Conservation (phyloP, 192 early-diverging fungal species). For the Entomortierella lignicola region DNA sequence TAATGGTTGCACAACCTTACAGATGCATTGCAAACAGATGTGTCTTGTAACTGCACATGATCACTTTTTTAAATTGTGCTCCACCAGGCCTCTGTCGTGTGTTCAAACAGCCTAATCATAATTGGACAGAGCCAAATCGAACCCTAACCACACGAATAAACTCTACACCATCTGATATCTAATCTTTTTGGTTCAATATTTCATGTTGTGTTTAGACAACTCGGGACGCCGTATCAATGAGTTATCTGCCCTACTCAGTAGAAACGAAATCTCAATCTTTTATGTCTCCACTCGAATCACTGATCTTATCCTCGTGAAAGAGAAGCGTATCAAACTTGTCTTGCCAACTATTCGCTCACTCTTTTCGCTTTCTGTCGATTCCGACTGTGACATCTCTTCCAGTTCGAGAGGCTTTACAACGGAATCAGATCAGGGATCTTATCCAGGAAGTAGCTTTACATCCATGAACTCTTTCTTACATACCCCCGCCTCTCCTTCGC, state of each 20-base stretch:
- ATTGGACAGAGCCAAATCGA: no score
- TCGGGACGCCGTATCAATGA: slow-evolving; percentile 73
- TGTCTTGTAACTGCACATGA: not conserved
- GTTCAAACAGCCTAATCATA: no score
- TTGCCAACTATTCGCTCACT: slow-evolving; percentile 62
- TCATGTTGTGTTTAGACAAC: slow-evolving; percentile 64
- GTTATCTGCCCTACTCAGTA: slow-evolving; percentile 64
- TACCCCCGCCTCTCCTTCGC: slow-evolving; percentile 33
- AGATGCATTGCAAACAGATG: not conserved
- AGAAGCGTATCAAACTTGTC: slow-evolving; percentile 65
- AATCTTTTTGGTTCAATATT: no score
- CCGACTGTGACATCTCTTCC: slow-evolving; percentile 36
- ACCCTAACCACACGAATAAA: not conserved
- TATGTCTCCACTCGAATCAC: slow-evolving; percentile 76
- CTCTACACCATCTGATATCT: no score
- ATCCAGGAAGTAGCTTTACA: slow-evolving; percentile 35
- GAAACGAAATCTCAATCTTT: slow-evolving; percentile 72
- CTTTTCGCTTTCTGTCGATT: slow-evolving; percentile 40
- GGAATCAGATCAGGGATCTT: slow-evolving; percentile 34
- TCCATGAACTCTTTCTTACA: slow-evolving; percentile 48
- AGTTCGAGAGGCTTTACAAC: slow-evolving; percentile 13
- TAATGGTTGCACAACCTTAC: no score
- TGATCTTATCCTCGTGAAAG: slow-evolving; percentile 75
- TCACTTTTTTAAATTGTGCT: no score
- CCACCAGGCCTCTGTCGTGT: no score